These are phyloP conservation scores for Fusarium robinianum DNA, from an alignment of 2,329 filamentous ascomycete species.

Conservation along the genomic window DNA sequence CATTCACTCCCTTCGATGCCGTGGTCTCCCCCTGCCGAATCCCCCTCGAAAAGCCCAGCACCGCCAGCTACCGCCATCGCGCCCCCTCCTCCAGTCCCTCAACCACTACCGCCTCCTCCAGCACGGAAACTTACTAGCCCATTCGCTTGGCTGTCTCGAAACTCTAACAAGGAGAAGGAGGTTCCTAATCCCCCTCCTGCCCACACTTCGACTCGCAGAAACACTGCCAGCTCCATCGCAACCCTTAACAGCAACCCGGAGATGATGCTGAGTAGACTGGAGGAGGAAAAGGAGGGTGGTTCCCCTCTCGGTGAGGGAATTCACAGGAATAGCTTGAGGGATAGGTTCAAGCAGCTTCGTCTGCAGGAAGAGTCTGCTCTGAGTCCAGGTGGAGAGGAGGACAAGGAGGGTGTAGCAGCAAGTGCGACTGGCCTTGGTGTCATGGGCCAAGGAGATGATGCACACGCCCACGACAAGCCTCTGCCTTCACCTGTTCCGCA, in stretches of 20 bases:
- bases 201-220: constrained; percentile 57
- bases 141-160: constrained; percentile 83
- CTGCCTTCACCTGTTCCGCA: constrained; percentile 60
- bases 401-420: constrained; percentile 45
- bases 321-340: constrained; percentile 68
- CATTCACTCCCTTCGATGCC: constrained; percentile 73
- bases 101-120: constrained; percentile 38
- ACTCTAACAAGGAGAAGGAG: constrained; percentile 62
- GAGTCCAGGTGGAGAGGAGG: constrained; percentile 56
- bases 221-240: constrained; percentile 79
- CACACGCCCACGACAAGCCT: constrained; percentile 37
- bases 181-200: constrained; percentile 58
- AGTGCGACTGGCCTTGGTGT: constrained; percentile 28
- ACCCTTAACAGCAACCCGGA: constrained; percentile 82
- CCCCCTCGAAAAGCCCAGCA: constrained; percentile 51
- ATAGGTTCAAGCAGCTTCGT: constrained; percentile 77
- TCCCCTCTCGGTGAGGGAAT: constrained; percentile 51
- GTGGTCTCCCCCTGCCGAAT: constrained; percentile 65
- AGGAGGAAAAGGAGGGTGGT: constrained; percentile 66
- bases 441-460: constrained; percentile 35
- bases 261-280: constrained; percentile 75
- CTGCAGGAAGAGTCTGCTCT: constrained; percentile 72
- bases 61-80: constrained; percentile 41
- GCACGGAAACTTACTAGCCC: constrained; percentile 80
- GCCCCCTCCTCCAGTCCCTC: constrained; percentile 39